Base-by-base conservation (phyloP, 2,329 filamentous ascomycete genomes). In the Colletotrichum theobromicola region DNA sequence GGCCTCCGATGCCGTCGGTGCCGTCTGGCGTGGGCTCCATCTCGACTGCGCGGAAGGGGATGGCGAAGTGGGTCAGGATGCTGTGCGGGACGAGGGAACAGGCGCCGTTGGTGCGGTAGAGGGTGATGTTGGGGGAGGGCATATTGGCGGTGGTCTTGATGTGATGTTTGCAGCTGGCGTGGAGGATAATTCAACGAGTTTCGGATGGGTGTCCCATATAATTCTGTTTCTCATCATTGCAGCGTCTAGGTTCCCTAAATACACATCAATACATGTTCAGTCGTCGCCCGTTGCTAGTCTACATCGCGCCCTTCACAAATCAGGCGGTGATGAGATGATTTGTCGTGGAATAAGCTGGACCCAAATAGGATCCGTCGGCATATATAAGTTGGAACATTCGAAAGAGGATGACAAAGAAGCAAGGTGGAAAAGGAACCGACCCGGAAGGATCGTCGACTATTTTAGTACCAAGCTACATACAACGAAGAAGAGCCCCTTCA, bases 1-100 rank as follows among this genome's bases (percentile, higher is more conserved):
- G 26, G 32, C 42, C 50, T 1, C 57, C 53, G n/a, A 0, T 75
- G 74, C 1, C 75, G 75, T 0, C 34, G 74, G 1, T 74, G 76
- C 0, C 42, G 8, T 21, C 28, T 7, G 63, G 46, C 9, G 32
- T 28, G 5, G 50, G 30, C 2, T 72, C 76, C 70, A 84, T 78
- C 1, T 61, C 70, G 1, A 83, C 68, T 0, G 37, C 13, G 0
- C 57, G 64, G 46, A 81, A 80, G 0, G 81, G 79, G 4, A 84
- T 77, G 4, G 67, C 76, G 30, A 81, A 77, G 26, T 85, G 80
- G 0, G 69, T 69, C 2, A 85, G 77, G n/a, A 85, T 66, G 2
- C 77, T 70, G 32, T 83, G 80, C 0, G 81, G 74, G 5, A 79
- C 77, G 1, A 83, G 32, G 10, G 83, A 79, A 68, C 82, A 84